Evolutionary conservation across 2,329 filamentous ascomycete species (phyloP).

Genomic region (Trichoderma atrobrunneum): DNA sequence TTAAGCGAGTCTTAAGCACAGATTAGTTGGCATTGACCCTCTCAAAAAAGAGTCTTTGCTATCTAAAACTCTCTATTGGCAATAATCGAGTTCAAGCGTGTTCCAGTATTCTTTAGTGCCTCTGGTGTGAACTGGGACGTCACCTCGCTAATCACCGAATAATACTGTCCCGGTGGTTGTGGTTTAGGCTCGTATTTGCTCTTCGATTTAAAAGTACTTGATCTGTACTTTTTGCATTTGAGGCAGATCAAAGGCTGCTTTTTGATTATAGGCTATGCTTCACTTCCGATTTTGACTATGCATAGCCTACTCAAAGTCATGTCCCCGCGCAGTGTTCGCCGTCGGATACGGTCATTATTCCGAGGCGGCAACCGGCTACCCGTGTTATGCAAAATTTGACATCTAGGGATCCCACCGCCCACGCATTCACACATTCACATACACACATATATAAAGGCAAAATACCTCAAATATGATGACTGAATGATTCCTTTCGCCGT

Average conservation of each 20-base stretch:
- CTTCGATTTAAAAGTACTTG: not conserved
- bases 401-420: accelerated
- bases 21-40: too few species aligned
- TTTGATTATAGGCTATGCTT: not conserved
- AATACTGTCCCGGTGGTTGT: not conserved
- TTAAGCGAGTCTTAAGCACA: too few species aligned
- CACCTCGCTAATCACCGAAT: not conserved
- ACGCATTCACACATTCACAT: not conserved
- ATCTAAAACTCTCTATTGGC: too few species aligned
- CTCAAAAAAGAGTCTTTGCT: too few species aligned
- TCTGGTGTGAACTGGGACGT: too few species aligned
- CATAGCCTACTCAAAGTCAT: not conserved
- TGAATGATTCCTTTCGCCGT: not conserved
- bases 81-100: too few species aligned
- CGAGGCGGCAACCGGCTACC: not conserved
- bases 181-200: not conserved
- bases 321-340: not conserved
- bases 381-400: not conserved
- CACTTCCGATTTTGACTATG: not conserved
- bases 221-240: not conserved
- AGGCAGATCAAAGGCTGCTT: not conserved
- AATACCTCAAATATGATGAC: not conserved
- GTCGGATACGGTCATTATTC: not conserved
- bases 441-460: not conserved
- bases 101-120: too few species aligned